These are phyloP conservation scores for Ophiostoma ulmi DNA, from an alignment of 2,329 filamentous ascomycete genomes.

Conservation along the genomic window DNA sequence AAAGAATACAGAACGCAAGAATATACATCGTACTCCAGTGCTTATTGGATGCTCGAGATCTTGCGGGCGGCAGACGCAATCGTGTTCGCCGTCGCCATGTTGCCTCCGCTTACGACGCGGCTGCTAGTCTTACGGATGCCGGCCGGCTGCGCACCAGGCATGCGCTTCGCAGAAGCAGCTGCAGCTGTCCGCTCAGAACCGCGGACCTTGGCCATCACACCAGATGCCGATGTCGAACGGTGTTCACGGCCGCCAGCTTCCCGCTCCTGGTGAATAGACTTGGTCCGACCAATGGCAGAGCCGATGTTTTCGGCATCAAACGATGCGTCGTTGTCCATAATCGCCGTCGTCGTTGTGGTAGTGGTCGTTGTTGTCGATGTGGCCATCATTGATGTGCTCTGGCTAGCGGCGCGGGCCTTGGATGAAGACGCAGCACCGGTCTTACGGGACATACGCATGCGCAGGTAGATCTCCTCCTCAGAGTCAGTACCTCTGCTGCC, in stretches of 20 bases:
- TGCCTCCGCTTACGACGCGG: slow-evolving; percentile 55
- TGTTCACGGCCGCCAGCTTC: slow-evolving; percentile 30
- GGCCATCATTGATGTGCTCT: slow-evolving; percentile 49
- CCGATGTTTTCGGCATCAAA: slow-evolving; percentile 69
- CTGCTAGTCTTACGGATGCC: slow-evolving; percentile 63
- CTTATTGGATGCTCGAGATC: slow-evolving; percentile 41
- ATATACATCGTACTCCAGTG: background rate
- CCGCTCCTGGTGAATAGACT: slow-evolving; percentile 42
- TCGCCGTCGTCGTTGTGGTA: slow-evolving; percentile 55
- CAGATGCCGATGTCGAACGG: slow-evolving; percentile 49
- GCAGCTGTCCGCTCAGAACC: slow-evolving; percentile 32
- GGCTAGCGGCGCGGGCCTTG: slow-evolving; percentile 40
- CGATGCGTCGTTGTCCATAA: slow-evolving; percentile 59
- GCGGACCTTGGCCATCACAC: slow-evolving; percentile 60
- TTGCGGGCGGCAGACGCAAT: slow-evolving; percentile 46
- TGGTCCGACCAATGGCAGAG: slow-evolving; percentile 43
- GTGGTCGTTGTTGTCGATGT: slow-evolving; percentile 62
- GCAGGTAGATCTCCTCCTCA: slow-evolving; percentile 77
- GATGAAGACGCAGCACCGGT: slow-evolving; percentile 56
- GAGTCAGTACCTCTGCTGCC: slow-evolving; percentile 56
- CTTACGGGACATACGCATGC: slow-evolving; percentile 64
- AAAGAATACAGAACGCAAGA: slow-evolving; percentile 13
- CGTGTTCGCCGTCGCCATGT: slow-evolving; percentile 34
- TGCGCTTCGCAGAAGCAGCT: slow-evolving; percentile 47
- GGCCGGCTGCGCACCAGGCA: slow-evolving; percentile 45